Evolutionary conservation across 345 rosid species (phyloP).

Genomic region (Durio zibethinus): DNA sequence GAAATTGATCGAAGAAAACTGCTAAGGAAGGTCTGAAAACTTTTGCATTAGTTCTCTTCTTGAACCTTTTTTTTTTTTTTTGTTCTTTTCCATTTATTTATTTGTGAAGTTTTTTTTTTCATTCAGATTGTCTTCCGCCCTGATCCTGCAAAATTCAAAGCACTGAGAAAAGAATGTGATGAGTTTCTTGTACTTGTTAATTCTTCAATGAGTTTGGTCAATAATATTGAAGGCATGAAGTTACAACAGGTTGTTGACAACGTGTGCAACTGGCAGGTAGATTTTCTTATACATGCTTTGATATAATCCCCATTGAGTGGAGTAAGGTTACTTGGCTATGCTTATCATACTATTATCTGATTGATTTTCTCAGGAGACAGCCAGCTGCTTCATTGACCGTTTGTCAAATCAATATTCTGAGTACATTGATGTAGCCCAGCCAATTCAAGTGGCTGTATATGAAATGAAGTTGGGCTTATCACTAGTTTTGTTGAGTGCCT

Average conservation of each 20-base stretch:
- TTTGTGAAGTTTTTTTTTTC: slow-evolving; percentile 12
- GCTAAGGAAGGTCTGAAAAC: slow-evolving; percentile 56
- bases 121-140: slow-evolving; percentile 77
- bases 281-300: background rate
- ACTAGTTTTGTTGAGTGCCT: slow-evolving; percentile 47
- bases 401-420: slow-evolving; percentile 61
- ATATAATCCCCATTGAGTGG: background rate
- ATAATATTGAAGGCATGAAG: slow-evolving; percentile 39
- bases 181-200: slow-evolving; percentile 53
- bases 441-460: slow-evolving; percentile 86
- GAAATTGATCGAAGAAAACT: slow-evolving; percentile 45
- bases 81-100: background rate
- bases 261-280: slow-evolving; percentile 85
- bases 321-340: background rate
- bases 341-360: slow-evolving; percentile 9
- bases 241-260: slow-evolving; percentile 48
- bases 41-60: background rate
- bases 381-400: slow-evolving; percentile 55
- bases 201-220: slow-evolving; percentile 39
- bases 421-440: slow-evolving; percentile 70
- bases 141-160: slow-evolving; percentile 57
- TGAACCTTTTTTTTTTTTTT: background rate
- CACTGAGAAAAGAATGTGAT: slow-evolving; percentile 55
- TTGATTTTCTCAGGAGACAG: slow-evolving; percentile 62
- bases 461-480: slow-evolving; percentile 89